A percentile compares a stretch with the other conserved stretches of the same genome.
Evolutionary conservation across 306 rosid genomes (phyloP).

Genomic region (Gleditsia sinensis): DNA sequence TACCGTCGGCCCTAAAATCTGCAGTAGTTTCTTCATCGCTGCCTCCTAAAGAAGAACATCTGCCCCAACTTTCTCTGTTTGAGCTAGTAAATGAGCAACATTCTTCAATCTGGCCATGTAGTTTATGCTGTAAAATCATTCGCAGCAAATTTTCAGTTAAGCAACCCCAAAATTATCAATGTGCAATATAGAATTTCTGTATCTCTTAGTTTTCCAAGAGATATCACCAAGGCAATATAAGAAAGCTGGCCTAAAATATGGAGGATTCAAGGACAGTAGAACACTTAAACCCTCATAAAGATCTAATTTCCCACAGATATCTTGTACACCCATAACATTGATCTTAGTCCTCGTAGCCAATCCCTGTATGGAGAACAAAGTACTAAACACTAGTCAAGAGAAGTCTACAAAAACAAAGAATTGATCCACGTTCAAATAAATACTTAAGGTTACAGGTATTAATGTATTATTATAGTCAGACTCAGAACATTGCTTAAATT

Average conservation of each 20-base stretch:
- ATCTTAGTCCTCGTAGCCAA: not conserved
- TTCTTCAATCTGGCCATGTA: conserved; percentile 61
- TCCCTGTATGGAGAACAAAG: not conserved
- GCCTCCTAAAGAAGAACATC: conserved; percentile 85
- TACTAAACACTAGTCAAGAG: not conserved
- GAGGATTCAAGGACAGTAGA: too few relatives aligned
- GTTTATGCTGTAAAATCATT: conserved; percentile 64
- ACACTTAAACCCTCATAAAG: too few relatives aligned
- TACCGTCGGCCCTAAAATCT: conserved; percentile 53
- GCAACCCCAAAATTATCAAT: conserved; percentile 16
- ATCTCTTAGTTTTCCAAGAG: not conserved
- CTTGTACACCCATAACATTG: not conserved
- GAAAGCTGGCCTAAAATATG: not conserved
- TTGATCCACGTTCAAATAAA: not conserved
- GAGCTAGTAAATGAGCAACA: conserved; percentile 82
- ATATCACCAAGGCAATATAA: not conserved
- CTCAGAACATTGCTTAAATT: conserved; percentile 22
- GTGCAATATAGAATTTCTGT: not conserved
- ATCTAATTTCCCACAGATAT: too few relatives aligned
- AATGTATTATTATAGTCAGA: not conserved
- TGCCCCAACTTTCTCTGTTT: conserved; percentile 89
- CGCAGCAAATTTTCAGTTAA: conserved; percentile 30
- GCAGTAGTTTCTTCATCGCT: conserved; percentile 77
- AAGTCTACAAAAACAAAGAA: not conserved
- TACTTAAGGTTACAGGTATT: not conserved